These are phyloP conservation scores for Blumeria graminis DNA, from an alignment of 2,329 filamentous ascomycete genomes.

Conservation along the genomic window DNA sequence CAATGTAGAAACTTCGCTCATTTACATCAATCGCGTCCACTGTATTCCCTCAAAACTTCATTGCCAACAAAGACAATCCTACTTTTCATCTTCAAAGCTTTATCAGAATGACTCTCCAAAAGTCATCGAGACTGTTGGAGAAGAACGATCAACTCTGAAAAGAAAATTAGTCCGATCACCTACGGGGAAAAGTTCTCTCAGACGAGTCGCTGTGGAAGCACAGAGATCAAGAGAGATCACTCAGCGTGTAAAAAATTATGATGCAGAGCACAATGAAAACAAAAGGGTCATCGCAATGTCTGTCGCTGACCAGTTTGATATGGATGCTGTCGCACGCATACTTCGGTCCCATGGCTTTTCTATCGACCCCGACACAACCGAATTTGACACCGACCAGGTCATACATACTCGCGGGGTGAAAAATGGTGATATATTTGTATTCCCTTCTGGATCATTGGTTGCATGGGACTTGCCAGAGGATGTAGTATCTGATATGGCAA, in stretches of 20 bases:
- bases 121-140: conserved; percentile 1
- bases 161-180: conserved; percentile 25
- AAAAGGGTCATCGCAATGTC: conserved; percentile 31
- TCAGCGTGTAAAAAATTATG: conserved; percentile 6
- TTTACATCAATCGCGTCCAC: conserved; percentile 11
- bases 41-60: conserved; percentile 22
- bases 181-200: conserved; percentile 46
- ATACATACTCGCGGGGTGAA: conserved; percentile 36
- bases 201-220: conserved; percentile 68
- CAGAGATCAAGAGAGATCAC: conserved; percentile 31
- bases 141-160: conserved; percentile 8
- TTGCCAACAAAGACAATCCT: conserved; percentile 30
- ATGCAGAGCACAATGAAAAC: conserved; percentile 16
- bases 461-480: conserved; percentile 70
- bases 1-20: conserved; percentile 5
- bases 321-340: conserved; percentile 32
- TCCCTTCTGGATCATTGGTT: conserved; percentile 81
- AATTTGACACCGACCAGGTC: conserved; percentile 35
- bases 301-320: conserved; percentile 38
- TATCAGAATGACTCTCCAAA: too few species aligned
- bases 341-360: conserved; percentile 33
- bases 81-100: conserved; percentile 26
- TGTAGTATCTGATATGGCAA: conserved; percentile 43
- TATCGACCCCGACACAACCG: conserved; percentile 35
- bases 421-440: conserved; percentile 78